Evolutionary conservation across 208 protist genomes (phyloP), one percentile per base, ranked within the genome.

Genomic region (Acanthamoeba triangularis): DNA sequence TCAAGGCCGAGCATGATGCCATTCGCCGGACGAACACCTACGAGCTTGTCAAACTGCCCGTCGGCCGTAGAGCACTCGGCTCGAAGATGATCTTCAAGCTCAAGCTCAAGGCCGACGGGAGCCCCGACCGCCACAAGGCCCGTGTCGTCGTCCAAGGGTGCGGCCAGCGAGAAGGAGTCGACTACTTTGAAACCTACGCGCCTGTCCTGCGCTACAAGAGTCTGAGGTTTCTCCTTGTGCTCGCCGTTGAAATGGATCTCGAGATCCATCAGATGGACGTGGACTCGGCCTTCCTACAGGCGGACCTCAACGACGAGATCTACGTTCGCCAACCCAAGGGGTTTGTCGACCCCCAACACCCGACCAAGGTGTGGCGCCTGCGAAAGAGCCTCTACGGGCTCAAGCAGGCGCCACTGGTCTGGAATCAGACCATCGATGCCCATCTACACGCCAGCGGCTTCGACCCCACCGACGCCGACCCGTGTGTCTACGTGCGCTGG

Each of bases 191-290:
- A 13, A 93, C 87, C 47, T 93, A 61, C 37, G 37, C 87, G 1
- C 87, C 87, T 35, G 87, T 93, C 4, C 35, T 93, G 2, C 25
- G 28, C 10, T 56, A 61, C 25, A 20, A 93, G 28, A 76, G 13
- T 1, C 59, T 93, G 2, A 8, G 65, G 10, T 49, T 49, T n/a
- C 23, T 93, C 1, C 61, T 93, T 18, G 59, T 56, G 0, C 30
- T 76, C 28, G 59, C 65, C 30, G 72, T 37, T 10, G 2, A 35
- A 3, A 7, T 61, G 20, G 35, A 90, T 14, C 54, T 90, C 14
- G 30, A 90, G 18, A 61, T 90, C 30, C 82, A 90, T 61, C 87
- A 93, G 16, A 93, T 93, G 90, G 90, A 93, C 76, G 88, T 93
- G 6, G 49, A 93, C 28, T 25, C 37, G 1, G 65, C 88, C 33